Conservation (phyloP, 345 rosid genomes). For the Salix udensis region DNA sequence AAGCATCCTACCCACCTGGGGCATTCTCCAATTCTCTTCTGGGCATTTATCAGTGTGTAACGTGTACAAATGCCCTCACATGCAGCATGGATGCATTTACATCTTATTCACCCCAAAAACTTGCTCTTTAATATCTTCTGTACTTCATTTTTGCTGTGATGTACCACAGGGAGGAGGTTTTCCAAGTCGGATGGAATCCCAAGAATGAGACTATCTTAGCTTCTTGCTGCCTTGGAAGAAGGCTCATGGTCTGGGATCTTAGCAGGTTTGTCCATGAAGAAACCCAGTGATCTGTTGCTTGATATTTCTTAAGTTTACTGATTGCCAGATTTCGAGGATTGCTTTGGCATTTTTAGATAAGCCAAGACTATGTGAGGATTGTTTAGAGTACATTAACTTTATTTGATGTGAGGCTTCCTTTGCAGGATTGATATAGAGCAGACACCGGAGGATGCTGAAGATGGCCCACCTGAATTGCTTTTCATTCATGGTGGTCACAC, state of each 20-base stretch:
- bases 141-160: constrained; percentile 14
- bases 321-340: not conserved
- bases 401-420: not conserved
- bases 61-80: not conserved
- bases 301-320: not conserved
- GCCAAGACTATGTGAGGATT: not conserved
- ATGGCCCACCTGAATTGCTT: constrained; percentile 98
- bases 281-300: not conserved
- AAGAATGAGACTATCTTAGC: constrained; percentile 97
- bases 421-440: constrained; percentile 35
- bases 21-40: not conserved
- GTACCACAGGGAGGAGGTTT: constrained; percentile 84
- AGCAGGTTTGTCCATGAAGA: constrained; percentile 65
- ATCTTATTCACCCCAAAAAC: not conserved
- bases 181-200: constrained; percentile 98
- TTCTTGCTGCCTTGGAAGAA: constrained; percentile 97
- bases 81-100: not conserved
- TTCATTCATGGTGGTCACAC: constrained; percentile 99
- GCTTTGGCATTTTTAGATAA: not conserved
- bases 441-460: constrained; percentile 71
- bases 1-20: constrained; percentile 21
- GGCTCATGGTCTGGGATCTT: constrained; percentile 99
- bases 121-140: not conserved
- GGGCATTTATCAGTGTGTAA: not conserved
- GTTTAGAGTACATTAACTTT: not conserved